Base-by-base conservation (phyloP, 169 alveolate species). In the Theileria orientalis region DNA sequence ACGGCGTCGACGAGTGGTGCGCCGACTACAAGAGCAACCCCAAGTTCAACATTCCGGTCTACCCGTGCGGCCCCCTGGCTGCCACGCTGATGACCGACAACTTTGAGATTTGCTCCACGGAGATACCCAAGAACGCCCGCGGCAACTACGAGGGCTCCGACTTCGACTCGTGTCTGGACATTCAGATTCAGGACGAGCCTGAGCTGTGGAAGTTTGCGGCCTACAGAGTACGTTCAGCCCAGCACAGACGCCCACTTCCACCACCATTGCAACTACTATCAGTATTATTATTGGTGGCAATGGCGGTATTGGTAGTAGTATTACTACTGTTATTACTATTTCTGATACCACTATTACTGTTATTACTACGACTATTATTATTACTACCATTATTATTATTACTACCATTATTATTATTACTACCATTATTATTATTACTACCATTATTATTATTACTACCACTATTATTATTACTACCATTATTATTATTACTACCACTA, bases 51-150 rank as follows among this genome's bases (percentile, higher is more conserved):
- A 21, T 25, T 0, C 74, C 71, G 16, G 85, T 82, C 6, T 82
- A 82, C 32, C 89, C 89, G 14, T 82, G 89, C 32, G 89, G 89
- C 16, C 61, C 82, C n/a, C 35, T 74, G 67, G 57, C 89, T 0
- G 89, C 89, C 30, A 82, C 89, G 16, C 37, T 82, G 14, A 82
- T 82, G 76, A 82, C 89, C 13, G 89, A 82, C 70, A 74, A 82
- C 60, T 82, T 66, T 51, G 60, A 35, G 29, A 51, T 82, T 14
- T 82, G 89, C 41, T 67, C 86, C 19, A 23, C 61, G 13, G 32
- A 13, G 23, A 40, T 54, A 19, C 40, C 3, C 21, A n/a, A 40
- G 35, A 35, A 51, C 51, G 16, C 49, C 3, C 27, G 3, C 21
- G 76, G 66, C 32, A 68, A 33, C 49, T 49, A 49, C 46, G 64